Percentiles rank a stretch among this genome's conserved stretches.
Evolutionary conservation across 1,284 basidiomycete genomes (phyloP).

Genomic region (Moniliophthora roreri): DNA sequence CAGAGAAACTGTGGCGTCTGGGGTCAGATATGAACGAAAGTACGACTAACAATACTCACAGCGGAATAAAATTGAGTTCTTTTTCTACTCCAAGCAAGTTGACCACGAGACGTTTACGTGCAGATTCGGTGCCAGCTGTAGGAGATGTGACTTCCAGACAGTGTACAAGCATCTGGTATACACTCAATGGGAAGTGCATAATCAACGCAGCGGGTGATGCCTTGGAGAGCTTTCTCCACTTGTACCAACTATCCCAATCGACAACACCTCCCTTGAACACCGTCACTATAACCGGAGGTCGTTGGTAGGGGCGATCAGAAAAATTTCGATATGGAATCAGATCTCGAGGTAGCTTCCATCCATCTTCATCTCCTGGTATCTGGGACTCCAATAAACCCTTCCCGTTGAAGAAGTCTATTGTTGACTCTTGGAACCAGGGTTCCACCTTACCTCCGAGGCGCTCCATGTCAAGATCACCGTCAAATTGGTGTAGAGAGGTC

Average conservation of each 20-base stretch:
- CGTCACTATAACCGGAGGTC: neutral
- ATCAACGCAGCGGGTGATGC: slow-evolving; percentile 41
- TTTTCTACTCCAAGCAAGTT: slow-evolving; percentile 39
- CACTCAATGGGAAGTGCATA: slow-evolving; percentile 38
- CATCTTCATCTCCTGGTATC: neutral
- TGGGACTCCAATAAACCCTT: slow-evolving; percentile 27
- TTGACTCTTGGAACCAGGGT: no score
- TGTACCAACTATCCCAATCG: slow-evolving; percentile 38
- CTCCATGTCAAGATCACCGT: slow-evolving; percentile 23
- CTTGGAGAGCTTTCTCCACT: slow-evolving; percentile 36
- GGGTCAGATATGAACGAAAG: neutral
- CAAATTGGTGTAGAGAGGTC: slow-evolving; percentile 26
- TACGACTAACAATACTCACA: slow-evolving; percentile 28
- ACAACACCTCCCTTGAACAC: neutral
- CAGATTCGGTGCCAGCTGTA: slow-evolving; percentile 18
- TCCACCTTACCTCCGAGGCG: no score
- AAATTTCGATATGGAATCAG: slow-evolving; percentile 13
- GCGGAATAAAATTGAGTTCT: slow-evolving; percentile 43
- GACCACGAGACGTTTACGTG: slow-evolving; percentile 28
- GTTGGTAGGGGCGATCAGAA: neutral
- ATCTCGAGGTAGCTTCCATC: neutral
- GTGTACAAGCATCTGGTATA: slow-evolving; percentile 36
- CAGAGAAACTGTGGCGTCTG: slow-evolving; percentile 32
- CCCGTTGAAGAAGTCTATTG: slow-evolving; percentile 23
- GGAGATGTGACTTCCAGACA: slow-evolving; percentile 31